Evolutionary conservation across 2,329 filamentous ascomycete genomes (phyloP), one percentile per base, ranked within the genome.

Genomic region (Sordariomycetes sp.): DNA sequence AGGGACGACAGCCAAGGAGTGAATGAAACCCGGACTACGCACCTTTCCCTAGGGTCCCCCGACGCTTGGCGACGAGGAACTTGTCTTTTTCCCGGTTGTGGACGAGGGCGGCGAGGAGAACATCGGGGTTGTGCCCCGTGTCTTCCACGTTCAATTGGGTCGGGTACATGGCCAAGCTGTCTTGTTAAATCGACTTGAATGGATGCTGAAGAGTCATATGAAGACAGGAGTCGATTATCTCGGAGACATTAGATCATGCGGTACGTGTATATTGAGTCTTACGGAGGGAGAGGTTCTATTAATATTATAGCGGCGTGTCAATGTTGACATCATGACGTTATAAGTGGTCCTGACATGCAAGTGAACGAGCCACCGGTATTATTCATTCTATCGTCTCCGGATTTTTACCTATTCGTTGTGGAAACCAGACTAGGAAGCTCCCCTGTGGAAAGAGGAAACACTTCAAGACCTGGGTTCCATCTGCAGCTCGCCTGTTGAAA

Each of bases 71-170:
- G 3, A 79, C 62, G 10, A 82, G 63, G 43, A 82, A 61, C 53
- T 70, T 68, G 20, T 74, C 76, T 4, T 74, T 64, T 2, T 61
- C 61, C 2, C 55, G 55, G 59, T 76, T 71, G 59, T 66, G 66
- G 54, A 82, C 66, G 37, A 82, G 64, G 40, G 72, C 76, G 0
- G 76, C 74, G 7, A 81, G 71, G 51, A 80, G 79, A 16, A 81
- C 74, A 10, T 76, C 72, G 1, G 74, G 74, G 25, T 68, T 40
- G 61, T 65, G 62, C 64, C 60, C 28, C n/a, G 32, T 35, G 48
- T n/a, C 16, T 7, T 46, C 40, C 18, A 46, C n/a, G 18, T 18
- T 7, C 8, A 32, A 32, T 32, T 32, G 28, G 28, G 28, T 32
- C 40, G 18, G 40, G 18, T 46, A n/a, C 14, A n/a, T n/a, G 16